These are phyloP conservation scores for Kernera saxatilis DNA, from an alignment of 345 rosid species.

Conservation along the genomic window DNA sequence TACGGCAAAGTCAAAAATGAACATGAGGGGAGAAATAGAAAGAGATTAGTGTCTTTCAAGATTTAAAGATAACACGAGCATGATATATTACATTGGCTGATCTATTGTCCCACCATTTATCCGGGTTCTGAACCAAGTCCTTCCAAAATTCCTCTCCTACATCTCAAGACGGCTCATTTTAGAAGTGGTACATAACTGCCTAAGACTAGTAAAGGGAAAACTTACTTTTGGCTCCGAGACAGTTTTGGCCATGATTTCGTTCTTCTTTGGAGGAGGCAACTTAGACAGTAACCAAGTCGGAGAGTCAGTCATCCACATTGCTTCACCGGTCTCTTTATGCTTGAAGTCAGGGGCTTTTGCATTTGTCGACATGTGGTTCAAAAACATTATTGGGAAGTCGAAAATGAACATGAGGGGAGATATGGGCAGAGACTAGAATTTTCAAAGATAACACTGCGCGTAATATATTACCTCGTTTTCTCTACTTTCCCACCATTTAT, in stretches of 20 bases:
- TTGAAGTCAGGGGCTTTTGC: constrained; percentile 52
- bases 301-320: constrained; percentile 46
- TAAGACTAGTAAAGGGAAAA: not conserved
- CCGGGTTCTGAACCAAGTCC: constrained; percentile 57
- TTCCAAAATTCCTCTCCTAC: constrained; percentile 61
- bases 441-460: not conserved
- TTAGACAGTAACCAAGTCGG: constrained; percentile 51
- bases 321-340: constrained; percentile 59
- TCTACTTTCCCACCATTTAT: constrained; percentile 70
- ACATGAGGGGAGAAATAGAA: not conserved
- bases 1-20: not conserved
- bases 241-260: not conserved
- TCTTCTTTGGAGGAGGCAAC: constrained; percentile 44
- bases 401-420: not conserved
- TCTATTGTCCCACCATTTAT: constrained; percentile 80
- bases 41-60: not conserved
- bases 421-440: not conserved
- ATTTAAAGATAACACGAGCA: not conserved
- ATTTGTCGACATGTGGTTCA: constrained; percentile 16
- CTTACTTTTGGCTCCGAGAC: not conserved
- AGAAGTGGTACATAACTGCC: not conserved
- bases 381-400: not conserved
- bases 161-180: not conserved
- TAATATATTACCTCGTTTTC: constrained; percentile 43
- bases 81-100: constrained; percentile 41